Conservation (phyloP, 768 basidiomycete genomes). For the Lenzites betulinus region DNA sequence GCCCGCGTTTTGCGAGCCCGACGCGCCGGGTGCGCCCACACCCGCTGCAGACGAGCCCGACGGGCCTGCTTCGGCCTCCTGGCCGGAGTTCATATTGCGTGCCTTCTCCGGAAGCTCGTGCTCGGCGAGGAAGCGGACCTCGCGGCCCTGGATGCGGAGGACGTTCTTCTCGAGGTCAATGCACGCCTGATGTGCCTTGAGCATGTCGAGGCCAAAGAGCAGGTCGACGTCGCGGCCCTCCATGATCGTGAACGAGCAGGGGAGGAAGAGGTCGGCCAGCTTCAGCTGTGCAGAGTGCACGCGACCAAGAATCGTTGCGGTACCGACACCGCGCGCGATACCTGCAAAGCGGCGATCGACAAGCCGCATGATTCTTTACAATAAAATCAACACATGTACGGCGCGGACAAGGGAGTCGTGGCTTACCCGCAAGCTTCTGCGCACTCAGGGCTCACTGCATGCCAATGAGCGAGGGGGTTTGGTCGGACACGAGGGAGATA, state of each 20-base stretch:
- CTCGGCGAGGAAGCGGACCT: constrained; percentile 88
- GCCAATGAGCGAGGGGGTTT: background rate
- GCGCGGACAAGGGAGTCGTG: background rate
- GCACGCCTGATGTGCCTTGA: constrained; percentile 94
- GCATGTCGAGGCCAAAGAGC: constrained; percentile 98
- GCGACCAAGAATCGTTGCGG: constrained; percentile 89
- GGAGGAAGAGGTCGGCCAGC: constrained; percentile 77
- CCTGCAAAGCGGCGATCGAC: constrained; percentile 86
- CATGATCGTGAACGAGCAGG: constrained; percentile 94
- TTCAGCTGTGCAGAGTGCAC: constrained; percentile 94
- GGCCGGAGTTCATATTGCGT: constrained; percentile 41
- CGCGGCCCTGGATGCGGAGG: constrained; percentile 88
- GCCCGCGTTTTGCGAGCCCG: background rate
- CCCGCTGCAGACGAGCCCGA: constrained; percentile 27
- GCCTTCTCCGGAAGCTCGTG: constrained; percentile 92
- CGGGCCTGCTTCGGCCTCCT: constrained; percentile 30
- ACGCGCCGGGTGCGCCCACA: background rate
- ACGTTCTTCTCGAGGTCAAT: constrained; percentile 92
- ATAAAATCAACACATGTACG: background rate
- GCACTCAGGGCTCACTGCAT: constrained; percentile 84
- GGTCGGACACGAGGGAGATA: background rate
- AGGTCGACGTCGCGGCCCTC: constrained; percentile 96
- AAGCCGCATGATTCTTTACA: constrained; percentile 83
- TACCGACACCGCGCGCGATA: constrained; percentile 92
- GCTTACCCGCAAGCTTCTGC: constrained; percentile 89